phyloP scores from a whole-genome alignment of 2,329 filamentous ascomycete species.

The Aureobasidium sp. region DNA sequence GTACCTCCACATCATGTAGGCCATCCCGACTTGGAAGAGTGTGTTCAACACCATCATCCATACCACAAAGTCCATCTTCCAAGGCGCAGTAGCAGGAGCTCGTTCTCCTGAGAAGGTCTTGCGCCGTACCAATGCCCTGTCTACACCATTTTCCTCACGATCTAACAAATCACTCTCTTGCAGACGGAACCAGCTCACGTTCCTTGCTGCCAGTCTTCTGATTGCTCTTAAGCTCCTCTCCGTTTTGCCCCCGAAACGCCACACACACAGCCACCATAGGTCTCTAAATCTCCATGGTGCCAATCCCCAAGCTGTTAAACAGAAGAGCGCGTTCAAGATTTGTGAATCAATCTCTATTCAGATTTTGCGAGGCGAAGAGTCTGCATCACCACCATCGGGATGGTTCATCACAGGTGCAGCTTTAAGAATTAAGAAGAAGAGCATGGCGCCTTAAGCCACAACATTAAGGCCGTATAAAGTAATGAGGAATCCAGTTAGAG shows the following conservation, averaged over 20 bases:
- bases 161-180: neutral
- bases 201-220: conserved; percentile 5
- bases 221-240: neutral
- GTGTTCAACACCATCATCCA: conserved; percentile 76
- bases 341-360: conserved; percentile 85
- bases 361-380: conserved; percentile 58
- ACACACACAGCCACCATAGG: conserved; percentile 53
- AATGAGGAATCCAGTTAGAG: conserved; percentile 67
- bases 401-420: conserved; percentile 57
- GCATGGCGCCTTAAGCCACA: conserved; percentile 84
- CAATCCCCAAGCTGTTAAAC: conserved; percentile 75
- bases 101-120: conserved; percentile 55
- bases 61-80: conserved; percentile 73
- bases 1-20: conserved; percentile 67
- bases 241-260: neutral
- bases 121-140: neutral
- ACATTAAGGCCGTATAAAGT: conserved; percentile 75
- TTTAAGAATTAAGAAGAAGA: conserved; percentile 76
- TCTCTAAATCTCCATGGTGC: conserved; percentile 80
- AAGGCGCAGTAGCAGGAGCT: conserved; percentile 57
- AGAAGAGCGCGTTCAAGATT: conserved; percentile 76
- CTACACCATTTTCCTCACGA: neutral
- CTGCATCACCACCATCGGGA: conserved; percentile 26
- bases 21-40: conserved; percentile 63
- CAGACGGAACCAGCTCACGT: conserved; percentile 11